A percentile compares a stretch with the other conserved stretches of the same genome.
Evolutionary conservation across 2,329 filamentous ascomycete species (phyloP).

Genomic region (Fusarium sp.): DNA sequence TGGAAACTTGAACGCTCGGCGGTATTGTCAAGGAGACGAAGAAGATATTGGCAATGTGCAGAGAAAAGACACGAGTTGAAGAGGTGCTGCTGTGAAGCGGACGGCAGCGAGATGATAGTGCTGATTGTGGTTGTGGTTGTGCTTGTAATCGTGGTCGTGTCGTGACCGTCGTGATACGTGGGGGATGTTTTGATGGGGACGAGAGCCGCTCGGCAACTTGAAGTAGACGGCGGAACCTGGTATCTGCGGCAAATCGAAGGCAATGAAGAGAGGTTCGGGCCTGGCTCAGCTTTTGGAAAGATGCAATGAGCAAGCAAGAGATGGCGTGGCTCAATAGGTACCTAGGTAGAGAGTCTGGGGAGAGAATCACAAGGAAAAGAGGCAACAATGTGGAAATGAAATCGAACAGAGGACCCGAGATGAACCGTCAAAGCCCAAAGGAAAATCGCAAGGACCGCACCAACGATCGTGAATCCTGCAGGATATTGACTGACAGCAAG

Average conservation of each 20-base stretch:
- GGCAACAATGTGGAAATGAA: slow-evolving; percentile 10
- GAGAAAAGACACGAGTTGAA: slow-evolving; percentile 4
- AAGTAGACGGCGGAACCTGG: slow-evolving; percentile 7
- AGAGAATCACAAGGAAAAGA: slow-evolving; percentile 9
- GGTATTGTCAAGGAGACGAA: slow-evolving; percentile 7
- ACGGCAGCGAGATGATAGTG: too few species aligned
- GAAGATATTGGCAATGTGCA: slow-evolving; percentile 3
- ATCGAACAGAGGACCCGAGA: slow-evolving; percentile 26
- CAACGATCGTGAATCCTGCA: slow-evolving; percentile 21
- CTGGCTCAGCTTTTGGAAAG: not conserved
- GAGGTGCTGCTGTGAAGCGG: not conserved
- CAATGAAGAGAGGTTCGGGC: not conserved
- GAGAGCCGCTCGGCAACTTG: slow-evolving; percentile 17
- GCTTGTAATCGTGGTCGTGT: too few species aligned
- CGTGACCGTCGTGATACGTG: slow-evolving; percentile 20
- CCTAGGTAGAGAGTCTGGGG: slow-evolving; percentile 4
- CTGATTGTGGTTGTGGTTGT: not conserved
- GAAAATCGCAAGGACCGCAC: slow-evolving; percentile 32
- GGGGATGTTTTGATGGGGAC: slow-evolving; percentile 19
- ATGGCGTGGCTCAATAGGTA: not conserved
- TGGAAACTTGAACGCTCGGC: slow-evolving; percentile 22
- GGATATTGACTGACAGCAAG: slow-evolving; percentile 11
- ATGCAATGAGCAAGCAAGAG: slow-evolving; percentile 11
- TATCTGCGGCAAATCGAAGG: slow-evolving; percentile 7
- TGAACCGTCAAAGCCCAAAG: slow-evolving; percentile 27